Evolutionary conservation across 2,329 filamentous ascomycete species (phyloP), one percentile per base, ranked within the genome.

Genomic region (Beauveria varroae): DNA sequence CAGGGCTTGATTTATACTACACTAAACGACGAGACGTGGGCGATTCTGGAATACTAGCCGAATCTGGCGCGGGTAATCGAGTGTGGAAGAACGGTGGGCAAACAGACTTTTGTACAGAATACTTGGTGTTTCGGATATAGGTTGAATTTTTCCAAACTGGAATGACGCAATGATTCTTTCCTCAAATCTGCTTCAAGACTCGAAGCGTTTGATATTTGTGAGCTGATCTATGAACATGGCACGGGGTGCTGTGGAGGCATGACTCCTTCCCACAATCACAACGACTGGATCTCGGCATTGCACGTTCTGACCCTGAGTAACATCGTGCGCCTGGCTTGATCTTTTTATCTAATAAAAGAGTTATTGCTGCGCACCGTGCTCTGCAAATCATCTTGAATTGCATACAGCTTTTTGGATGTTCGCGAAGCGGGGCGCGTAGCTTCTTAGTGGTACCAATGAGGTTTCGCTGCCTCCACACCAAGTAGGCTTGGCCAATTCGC

Each of bases 11-110:
- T 96, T 65, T 99, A 91, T 76, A 91, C 91, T 30, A 99, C 96
- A 10, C 83, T 96, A 7, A 92, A 98, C 75, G 93, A 98, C 69
- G 83, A 90, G 74, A 98, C 93, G 1, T 98, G 90, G 88, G 91
- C 91, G 49, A 79, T 96, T 65, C 78, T 97, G 63, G 90, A 96
- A 63, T 84, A 81, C 64, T 87, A 72, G 65, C 5, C 12, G 6
- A 16, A 22, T 30, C 18, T 30, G 24, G 24, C 5, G 22, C 18
- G 44, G 56, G 14, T 18, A 30, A 22, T 46, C 3, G 49, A 26
- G 47, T 30, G 30, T 22, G 12, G 10, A 22, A 26, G 22, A n/a
- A 40, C 22, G 16, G 14, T 43, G 40, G 40, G 26, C 20, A 47
- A 53, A n/a, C 49, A 50, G 30, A 16, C 10, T 41, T 16, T 37